These are phyloP conservation scores for Alternaria panax DNA, from an alignment of 2,329 filamentous ascomycete genomes.

Conservation along the genomic window DNA sequence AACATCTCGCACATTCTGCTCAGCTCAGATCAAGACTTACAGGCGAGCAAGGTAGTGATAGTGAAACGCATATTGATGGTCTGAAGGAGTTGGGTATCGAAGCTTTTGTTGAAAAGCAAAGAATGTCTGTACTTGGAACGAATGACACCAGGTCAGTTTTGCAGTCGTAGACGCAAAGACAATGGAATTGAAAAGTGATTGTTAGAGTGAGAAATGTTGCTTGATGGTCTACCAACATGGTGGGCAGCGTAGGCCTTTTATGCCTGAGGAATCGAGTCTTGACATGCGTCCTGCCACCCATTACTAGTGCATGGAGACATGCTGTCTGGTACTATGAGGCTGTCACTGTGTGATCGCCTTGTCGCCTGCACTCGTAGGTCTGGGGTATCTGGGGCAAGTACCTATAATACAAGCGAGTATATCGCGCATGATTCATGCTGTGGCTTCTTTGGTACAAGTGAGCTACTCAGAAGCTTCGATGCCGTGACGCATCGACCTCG, in stretches of 20 bases:
- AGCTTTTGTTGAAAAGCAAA: constrained; percentile 7
- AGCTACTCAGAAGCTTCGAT: background rate
- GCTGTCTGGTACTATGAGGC: constrained; percentile 4
- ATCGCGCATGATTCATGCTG: constrained; percentile 2
- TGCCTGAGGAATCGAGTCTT: background rate
- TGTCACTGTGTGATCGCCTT: constrained; percentile 24
- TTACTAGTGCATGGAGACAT: background rate
- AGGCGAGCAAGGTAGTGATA: constrained; percentile 22
- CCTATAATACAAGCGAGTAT: background rate
- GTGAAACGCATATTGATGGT: constrained; percentile 28
- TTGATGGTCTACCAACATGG: background rate
- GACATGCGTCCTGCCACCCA: background rate
- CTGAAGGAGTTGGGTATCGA: background rate
- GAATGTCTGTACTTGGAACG: constrained; percentile 20
- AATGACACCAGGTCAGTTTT: constrained; percentile 42
- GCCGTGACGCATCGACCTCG: background rate
- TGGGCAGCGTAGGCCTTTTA: background rate
- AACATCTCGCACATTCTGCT: too few relatives aligned
- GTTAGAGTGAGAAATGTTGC: background rate
- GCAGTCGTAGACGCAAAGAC: constrained; percentile 41
- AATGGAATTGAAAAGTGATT: constrained; percentile 13
- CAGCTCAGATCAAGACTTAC: constrained; percentile 4
- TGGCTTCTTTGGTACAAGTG: background rate
- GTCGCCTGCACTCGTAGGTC: background rate
- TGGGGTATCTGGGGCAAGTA: background rate